Evolutionary conservation across 1,139 yeast species (phyloP), one percentile per base, ranked within the genome.

Genomic region (Tardiomyces blankii): DNA sequence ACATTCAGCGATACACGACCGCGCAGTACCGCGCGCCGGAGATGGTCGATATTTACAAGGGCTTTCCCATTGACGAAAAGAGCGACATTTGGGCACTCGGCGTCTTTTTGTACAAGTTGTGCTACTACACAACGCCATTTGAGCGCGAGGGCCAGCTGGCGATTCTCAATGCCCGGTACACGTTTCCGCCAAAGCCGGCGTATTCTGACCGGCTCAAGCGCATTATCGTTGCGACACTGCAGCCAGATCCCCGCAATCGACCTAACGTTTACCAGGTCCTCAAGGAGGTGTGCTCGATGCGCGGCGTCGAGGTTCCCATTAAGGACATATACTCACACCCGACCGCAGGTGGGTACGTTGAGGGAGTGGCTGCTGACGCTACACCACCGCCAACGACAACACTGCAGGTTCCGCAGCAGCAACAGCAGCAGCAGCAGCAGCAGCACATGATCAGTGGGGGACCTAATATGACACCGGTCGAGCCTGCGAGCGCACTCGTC

Each of bases 11-110:
- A 51, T 93, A 91, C 63, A 91, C 98, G 0, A 91, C 98, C 2
- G 95, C 96, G n/a, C 98, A 91, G 63, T 91, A 91, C 64, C 73
- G 98, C 54, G 75, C 95, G 1, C 98, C 98, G 0, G 98, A 91
- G 64, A 91, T 91, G 98, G 75, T 93, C 46, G 97, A 91, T 64
- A 72, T 91, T 41, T 77, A 82, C 52, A 74, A 83, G 51, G 86
- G 93, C 3, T 74, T 82, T 49, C 94, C 97, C 2, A 84, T 91
- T 50, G 95, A 89, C 64, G 97, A 91, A 60, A 91, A 91, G 62
- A 78, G 89, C 51, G 98, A 91, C 65, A 80, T 91, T 32, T 91
- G 98, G 98, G 98, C 98, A 0, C 68, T 91, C 48, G 98, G 98
- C 13, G 79, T 89, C 27, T 84, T 93, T 54, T 69, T 91, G 46